phyloP scores from a whole-genome alignment of 495 filamentous ascomycete genomes.

The Aspergillus conjunctus region DNA sequence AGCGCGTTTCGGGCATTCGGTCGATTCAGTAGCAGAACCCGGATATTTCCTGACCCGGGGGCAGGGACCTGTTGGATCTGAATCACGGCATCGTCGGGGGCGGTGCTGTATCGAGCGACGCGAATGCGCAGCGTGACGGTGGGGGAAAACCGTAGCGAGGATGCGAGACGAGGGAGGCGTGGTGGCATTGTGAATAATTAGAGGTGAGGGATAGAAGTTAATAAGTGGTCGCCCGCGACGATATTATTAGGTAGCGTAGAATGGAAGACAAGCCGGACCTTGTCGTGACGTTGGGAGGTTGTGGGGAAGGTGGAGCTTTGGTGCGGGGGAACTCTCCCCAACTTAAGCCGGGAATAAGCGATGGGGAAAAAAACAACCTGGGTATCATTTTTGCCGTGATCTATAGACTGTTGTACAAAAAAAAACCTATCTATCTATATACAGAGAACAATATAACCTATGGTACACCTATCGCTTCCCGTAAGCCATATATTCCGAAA shows the following conservation, averaged over 20 bases:
- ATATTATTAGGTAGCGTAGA: too few relatives aligned
- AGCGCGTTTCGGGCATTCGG: constrained; percentile 87
- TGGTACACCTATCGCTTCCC: constrained; percentile 15
- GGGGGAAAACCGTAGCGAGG: constrained; percentile 25
- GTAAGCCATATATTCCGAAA: constrained; percentile 44
- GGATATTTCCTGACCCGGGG: constrained; percentile 79
- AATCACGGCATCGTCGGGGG: constrained; percentile 56
- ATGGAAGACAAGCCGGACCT: background rate
- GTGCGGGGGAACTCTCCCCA: constrained; percentile 25
- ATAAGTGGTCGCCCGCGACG: too few relatives aligned
- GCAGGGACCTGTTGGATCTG: constrained; percentile 72
- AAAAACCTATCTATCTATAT: constrained; percentile 28
- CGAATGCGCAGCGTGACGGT: constrained; percentile 32
- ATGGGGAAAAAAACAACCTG: background rate
- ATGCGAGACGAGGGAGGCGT: constrained; percentile 33
- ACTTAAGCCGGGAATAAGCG: constrained; percentile 27
- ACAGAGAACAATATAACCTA: constrained; percentile 21
- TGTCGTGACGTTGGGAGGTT: constrained; percentile 14
- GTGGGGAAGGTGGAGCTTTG: constrained; percentile 25
- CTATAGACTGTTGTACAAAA: constrained; percentile 13
- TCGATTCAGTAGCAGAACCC: constrained; percentile 82
- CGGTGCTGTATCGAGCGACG: constrained; percentile 43
- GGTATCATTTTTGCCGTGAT: constrained; percentile 14
- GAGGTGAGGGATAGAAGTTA: constrained; percentile 15
- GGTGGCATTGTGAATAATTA: constrained; percentile 32